Percentiles rank a stretch among this genome's conserved stretches.
These are phyloP conservation scores for Aspergillus awamori DNA, from an alignment of 2,329 filamentous ascomycete genomes.

Conservation along the genomic window DNA sequence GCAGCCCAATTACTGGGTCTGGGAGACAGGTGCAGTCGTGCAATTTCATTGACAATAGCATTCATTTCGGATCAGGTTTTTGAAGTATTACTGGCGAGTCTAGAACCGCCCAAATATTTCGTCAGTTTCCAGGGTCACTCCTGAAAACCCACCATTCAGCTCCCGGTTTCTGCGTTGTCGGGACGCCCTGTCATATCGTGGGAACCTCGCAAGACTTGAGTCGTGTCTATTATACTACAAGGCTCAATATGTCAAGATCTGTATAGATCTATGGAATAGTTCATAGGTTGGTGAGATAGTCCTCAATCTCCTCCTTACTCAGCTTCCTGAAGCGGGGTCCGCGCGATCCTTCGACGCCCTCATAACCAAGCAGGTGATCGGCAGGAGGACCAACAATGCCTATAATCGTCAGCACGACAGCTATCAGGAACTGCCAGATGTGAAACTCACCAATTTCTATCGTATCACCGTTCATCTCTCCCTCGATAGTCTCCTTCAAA, in stretches of 20 bases:
- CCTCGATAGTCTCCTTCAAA: constrained; percentile 98
- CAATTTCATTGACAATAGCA: constrained; percentile 1
- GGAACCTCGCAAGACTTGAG: constrained; percentile 27
- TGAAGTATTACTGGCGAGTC: background rate
- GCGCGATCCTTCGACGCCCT: constrained; percentile 46
- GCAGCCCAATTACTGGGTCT: background rate
- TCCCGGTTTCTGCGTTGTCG: background rate
- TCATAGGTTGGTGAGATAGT: constrained; percentile 98
- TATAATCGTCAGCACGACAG: constrained; percentile 38
- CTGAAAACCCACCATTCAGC: background rate
- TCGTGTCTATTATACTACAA: constrained; percentile 33
- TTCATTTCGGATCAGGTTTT: constrained; percentile 5
- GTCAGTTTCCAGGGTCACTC: background rate
- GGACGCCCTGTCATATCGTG: constrained; percentile 7
- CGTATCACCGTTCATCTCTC: constrained; percentile 98
- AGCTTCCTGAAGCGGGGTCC: constrained; percentile 63
- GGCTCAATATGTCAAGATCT: constrained; percentile 21
- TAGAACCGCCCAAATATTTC: background rate
- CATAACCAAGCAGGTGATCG: constrained; percentile 86
- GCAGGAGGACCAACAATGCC: constrained; percentile 95
- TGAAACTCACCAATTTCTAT: constrained; percentile 83
- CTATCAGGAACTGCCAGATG: background rate
- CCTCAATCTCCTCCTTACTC: constrained; percentile 97
- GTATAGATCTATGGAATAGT: constrained; percentile 20
- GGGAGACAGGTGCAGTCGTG: background rate